Evolutionary conservation across 1,284 basidiomycete species (phyloP), one percentile per base, ranked within the genome.

Genomic region (Paramarasmius palmivorus): DNA sequence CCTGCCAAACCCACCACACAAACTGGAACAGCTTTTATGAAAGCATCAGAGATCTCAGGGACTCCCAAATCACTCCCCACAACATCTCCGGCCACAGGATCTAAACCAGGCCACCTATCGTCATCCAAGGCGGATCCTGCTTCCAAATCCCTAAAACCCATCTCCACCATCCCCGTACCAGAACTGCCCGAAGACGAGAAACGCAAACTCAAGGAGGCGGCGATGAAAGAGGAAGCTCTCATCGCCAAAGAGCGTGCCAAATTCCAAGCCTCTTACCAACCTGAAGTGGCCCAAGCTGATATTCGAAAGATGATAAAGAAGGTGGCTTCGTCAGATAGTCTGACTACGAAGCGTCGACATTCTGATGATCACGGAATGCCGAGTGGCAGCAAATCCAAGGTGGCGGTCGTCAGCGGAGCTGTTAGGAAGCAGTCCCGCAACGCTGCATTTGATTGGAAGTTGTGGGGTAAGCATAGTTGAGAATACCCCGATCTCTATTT

Each of bases 131-230:
- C 19, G 6, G 22, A 19, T 42, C 17, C 22, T 42, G 22, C 48
- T 14, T 14, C 15, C 17, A 75, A 66, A 37, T 60, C 61, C 22
- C 57, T 77, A 48, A 71, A 65, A 54, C 75, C 73, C 2, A 74
- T 77, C 38, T 71, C 72, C 10, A 59, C 60, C 10, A 51, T 76
- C 19, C 63, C 64, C 23, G 63, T 69, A 22, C 72, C 74, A 8
- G 55, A 61, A 32, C 66, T 69, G 40, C 66, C 70, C 19, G 49
- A 51, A 10, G 46, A 55, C 20, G 53, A 59, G 32, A 54, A 49
- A 39, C 25, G 36, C 26, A 56, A 59, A 47, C 40, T 62, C 34
- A 59, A 59, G 32, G 53, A 50, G 14, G 50, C 47, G 19, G 44
- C 52, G 37, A 29, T 25, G 17, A 44, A 25, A 26, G 39, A 44